A percentile compares a stretch with the other conserved stretches of the same genome.
phyloP scores from a whole-genome alignment of 179 eudicot species.

The Heliamphora pulchella region DNA sequence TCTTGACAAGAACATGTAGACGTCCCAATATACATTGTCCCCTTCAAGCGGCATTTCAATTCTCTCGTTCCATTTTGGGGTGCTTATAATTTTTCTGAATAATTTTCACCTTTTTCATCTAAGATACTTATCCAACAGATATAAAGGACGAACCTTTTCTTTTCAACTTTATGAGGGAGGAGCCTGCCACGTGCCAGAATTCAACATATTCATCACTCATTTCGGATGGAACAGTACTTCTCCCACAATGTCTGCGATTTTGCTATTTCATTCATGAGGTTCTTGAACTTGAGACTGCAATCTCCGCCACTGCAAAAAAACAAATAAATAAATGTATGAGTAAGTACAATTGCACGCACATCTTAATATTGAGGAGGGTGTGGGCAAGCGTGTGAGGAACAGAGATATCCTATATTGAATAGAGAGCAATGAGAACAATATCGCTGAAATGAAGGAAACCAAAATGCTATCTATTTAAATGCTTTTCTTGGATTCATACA shows the following conservation, averaged over 20 bases:
- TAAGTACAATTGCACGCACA: neutral
- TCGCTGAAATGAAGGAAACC: neutral
- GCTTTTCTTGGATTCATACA: neutral
- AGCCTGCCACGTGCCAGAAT: neutral
- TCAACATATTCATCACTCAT: constrained; percentile 42
- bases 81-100: neutral
- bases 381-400: neutral
- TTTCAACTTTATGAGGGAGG: neutral
- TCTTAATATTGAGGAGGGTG: neutral
- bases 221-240: constrained; percentile 70
- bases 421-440: neutral
- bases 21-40: neutral
- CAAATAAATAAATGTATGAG: neutral
- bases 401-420: neutral
- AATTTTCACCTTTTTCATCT: neutral
- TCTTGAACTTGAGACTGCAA: constrained; percentile 78
- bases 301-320: constrained; percentile 78
- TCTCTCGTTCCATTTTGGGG: neutral
- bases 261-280: constrained; percentile 74
- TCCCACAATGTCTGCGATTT: constrained; percentile 55
- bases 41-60: constrained; percentile 10
- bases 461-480: neutral
- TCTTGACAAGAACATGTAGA: neutral
- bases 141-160: neutral
- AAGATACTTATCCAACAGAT: neutral